Conservation (phyloP, 2,329 filamentous ascomycete genomes). For the Chalaropsis thielavioides region DNA sequence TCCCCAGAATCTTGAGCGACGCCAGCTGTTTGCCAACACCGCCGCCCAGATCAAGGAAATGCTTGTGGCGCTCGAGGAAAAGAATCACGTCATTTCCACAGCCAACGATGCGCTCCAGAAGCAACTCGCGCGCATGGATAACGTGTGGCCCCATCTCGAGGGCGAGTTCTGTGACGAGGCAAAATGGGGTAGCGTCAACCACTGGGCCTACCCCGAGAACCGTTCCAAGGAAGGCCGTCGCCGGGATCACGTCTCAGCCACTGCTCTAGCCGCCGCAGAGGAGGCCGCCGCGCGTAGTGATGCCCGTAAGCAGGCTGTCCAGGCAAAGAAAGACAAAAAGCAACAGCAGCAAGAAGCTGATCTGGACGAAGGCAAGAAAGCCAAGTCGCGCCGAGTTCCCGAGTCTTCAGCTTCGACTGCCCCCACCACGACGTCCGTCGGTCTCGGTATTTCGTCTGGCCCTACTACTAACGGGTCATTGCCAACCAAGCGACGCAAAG, state of each 20-base stretch:
- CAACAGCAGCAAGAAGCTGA: constrained; percentile 36
- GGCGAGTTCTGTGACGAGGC: constrained; percentile 88
- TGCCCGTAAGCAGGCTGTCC: constrained; percentile 65
- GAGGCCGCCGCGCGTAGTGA: constrained; percentile 77
- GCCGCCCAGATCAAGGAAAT: constrained; percentile 69
- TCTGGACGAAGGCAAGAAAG: constrained; percentile 40
- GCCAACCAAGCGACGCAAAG: constrained; percentile 63
- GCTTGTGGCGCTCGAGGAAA: constrained; percentile 85
- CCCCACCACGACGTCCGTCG: constrained; percentile 39
- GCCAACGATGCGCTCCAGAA: constrained; percentile 80
- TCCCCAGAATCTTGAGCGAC: constrained; percentile 35
- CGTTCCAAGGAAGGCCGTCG: constrained; percentile 62
- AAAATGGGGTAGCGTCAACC: constrained; percentile 75
- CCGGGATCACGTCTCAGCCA: constrained; percentile 66
- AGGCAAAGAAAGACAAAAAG: constrained; percentile 59
- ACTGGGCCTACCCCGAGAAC: constrained; percentile 92
- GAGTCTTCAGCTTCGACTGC: constrained; percentile 35
- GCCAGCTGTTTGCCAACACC: constrained; percentile 64
- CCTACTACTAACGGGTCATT: constrained; percentile 29
- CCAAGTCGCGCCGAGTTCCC: constrained; percentile 29
- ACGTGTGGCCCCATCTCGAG: constrained; percentile 74
- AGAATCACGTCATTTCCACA: constrained; percentile 89
- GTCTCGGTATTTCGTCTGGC: constrained; percentile 48
- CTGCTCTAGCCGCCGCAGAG: constrained; percentile 61
- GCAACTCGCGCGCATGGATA: constrained; percentile 71